Base-by-base conservation (phyloP, 345 rosid species). In the Citrus glauca region DNA sequence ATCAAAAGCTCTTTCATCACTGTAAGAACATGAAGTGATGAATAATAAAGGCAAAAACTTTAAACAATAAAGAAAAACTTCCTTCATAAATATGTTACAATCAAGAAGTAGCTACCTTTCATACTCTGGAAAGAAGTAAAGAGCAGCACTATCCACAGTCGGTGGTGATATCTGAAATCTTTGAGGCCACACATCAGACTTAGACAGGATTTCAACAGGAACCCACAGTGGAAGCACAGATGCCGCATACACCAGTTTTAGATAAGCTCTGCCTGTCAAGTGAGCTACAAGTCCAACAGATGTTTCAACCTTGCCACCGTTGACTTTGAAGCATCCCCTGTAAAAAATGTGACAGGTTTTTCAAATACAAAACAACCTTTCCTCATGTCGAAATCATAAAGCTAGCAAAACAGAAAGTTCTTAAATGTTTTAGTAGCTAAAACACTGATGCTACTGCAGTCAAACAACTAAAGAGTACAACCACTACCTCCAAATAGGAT, bases 1-100 rank as follows among this genome's bases (percentile, higher is more conserved):
- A 19, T 81, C 83, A 33, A 77, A 72, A 66, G 45, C 32, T 48
- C 35, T 77, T 72, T 81, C 83, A 81, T 77, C 80, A 50, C 83
- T 81, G 69, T 76, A 40, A 72, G 14, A 75, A 25, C 42, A 68
- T 4, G 13, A 64, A 66, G 24, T 19, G 24, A 66, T 65, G 25
- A 73, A 59, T 45, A 38, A 9, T n/a, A 7, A 30, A 65, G 69
- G n/a, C 7, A 7, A 33, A 48, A 7, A 9, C 55, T 35, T 22
- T 16, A 32, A 35, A 22, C 22, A 24, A 71, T 30, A 60, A 35
- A 9, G 60, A 72, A 24, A 30, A 28, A 59, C 11, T 45, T 45
- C 17, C 7, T 22, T 55, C 16, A 42, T 32, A 55, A 3, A 57
- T n/a, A 5, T 2, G 11, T 38, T 32, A 35, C 22, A 25, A 69